Conservation (phyloP, 139 green algal species). For the Coelastrella sp. region DNA sequence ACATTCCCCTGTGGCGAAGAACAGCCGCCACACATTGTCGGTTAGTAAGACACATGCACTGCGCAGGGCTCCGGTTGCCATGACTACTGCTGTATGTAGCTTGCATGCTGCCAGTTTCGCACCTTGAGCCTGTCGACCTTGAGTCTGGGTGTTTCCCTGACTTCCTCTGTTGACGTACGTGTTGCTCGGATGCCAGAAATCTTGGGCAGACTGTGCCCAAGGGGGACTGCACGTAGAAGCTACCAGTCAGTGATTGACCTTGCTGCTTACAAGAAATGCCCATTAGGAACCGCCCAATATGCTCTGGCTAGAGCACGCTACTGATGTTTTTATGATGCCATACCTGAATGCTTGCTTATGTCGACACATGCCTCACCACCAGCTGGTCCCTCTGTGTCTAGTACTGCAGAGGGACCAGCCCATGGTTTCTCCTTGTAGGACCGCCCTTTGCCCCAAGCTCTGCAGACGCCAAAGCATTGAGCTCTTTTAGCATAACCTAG, state of each 20-base stretch:
- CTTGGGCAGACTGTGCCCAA: constrained; percentile 9
- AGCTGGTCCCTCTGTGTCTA: not conserved
- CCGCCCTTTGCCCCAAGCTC: not conserved
- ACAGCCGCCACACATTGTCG: not conserved
- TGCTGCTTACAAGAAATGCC: not conserved
- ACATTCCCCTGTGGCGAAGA: constrained; percentile 61
- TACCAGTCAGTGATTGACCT: not conserved
- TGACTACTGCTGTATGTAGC: not conserved
- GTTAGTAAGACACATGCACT: not conserved
- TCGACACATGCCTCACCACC: not conserved
- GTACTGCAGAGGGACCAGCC: not conserved
- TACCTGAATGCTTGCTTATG: not conserved
- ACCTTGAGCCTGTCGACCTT: constrained; percentile 44
- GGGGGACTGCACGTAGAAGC: not conserved
- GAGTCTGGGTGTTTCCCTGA: constrained; percentile 40
- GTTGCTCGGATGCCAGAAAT: not conserved
- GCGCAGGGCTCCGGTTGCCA: not conserved
- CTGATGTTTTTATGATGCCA: too few species aligned
- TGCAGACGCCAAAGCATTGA: not conserved
- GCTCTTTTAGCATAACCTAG: not conserved
- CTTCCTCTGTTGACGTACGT: not conserved
- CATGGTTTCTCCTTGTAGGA: not conserved
- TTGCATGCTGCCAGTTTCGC: not conserved
- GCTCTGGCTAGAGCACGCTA: too few species aligned
- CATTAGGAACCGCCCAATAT: too few species aligned